Evolutionary conservation across 305 asterid species (phyloP).

Genomic region (Ilex paraguariensis): DNA sequence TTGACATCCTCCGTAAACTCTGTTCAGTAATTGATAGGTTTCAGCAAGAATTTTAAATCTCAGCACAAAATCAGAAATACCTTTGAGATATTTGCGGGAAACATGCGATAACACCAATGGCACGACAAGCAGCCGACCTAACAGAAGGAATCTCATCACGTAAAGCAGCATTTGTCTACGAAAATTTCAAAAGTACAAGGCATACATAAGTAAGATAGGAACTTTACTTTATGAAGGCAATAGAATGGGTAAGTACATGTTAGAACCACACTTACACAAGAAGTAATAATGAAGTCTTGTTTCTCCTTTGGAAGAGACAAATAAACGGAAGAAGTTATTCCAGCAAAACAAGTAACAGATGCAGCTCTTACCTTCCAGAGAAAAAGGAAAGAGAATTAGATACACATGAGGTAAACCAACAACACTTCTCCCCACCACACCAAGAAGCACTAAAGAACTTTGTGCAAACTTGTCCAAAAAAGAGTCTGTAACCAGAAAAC

Average conservation of each 20-base stretch:
- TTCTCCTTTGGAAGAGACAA: constrained; percentile 56
- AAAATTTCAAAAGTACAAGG: constrained; percentile 17
- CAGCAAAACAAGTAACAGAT: constrained; percentile 93
- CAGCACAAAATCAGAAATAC: constrained; percentile 30
- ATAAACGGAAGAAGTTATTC: constrained; percentile 88
- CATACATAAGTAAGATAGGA: constrained; percentile 4
- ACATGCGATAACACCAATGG: constrained; percentile 90
- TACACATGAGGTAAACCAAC: not conserved
- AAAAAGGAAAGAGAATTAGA: constrained; percentile 18
- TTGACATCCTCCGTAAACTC: constrained; percentile 9
- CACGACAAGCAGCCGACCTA: constrained; percentile 94
- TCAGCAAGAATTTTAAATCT: constrained; percentile 10
- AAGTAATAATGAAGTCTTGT: constrained; percentile 58
- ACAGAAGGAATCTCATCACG: constrained; percentile 74
- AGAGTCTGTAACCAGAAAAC: no score
- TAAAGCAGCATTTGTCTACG: constrained; percentile 65
- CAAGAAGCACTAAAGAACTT: not conserved
- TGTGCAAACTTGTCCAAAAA: no score
- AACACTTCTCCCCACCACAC: not conserved
- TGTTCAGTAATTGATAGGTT: constrained; percentile 4
- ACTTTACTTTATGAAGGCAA: not conserved
- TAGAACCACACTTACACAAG: constrained; percentile 49
- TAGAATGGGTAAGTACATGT: no score
- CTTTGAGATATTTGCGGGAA: constrained; percentile 73
- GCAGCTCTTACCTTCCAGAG: constrained; percentile 87